Evolutionary conservation across 1,139 yeast genomes (phyloP).

Genomic region (Kurtzmaniella quercitrusa): DNA sequence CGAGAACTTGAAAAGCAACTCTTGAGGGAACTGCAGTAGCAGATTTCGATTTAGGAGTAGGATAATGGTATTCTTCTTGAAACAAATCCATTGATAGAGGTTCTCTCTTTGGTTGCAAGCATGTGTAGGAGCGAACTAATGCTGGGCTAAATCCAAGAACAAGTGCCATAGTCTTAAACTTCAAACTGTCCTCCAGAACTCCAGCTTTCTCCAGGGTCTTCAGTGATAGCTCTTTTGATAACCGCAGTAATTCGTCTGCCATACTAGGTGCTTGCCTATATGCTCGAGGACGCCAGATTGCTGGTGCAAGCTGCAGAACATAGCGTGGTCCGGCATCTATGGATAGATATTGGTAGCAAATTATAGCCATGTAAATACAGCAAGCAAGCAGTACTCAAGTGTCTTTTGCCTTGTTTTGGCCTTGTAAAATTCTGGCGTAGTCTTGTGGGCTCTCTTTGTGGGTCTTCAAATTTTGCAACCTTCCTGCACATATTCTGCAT

Average conservation of each 20-base stretch:
- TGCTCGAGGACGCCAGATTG: neutral
- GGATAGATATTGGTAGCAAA: neutral
- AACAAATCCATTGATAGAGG: neutral
- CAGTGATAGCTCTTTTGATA: neutral
- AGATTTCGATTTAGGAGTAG: neutral
- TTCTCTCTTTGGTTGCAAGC: neutral
- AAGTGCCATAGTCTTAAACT: neutral
- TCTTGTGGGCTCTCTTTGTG: neutral
- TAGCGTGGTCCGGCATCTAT: neutral
- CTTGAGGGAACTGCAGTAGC: neutral
- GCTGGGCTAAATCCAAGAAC: neutral
- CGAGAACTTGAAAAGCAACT: slow-evolving; percentile 26
- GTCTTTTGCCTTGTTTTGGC: neutral
- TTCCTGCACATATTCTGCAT: neutral
- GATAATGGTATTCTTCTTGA: neutral
- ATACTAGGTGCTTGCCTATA: neutral
- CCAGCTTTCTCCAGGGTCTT: neutral
- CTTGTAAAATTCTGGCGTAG: neutral
- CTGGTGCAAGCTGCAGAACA: neutral
- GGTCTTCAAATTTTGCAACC: neutral
- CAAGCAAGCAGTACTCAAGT: neutral
- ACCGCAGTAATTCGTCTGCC: neutral
- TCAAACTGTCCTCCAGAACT: neutral
- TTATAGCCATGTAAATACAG: neutral
- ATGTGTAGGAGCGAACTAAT: neutral